These are phyloP conservation scores for Mitragyna speciosa DNA, from an alignment of 257 asterid species.

Conservation along the genomic window DNA sequence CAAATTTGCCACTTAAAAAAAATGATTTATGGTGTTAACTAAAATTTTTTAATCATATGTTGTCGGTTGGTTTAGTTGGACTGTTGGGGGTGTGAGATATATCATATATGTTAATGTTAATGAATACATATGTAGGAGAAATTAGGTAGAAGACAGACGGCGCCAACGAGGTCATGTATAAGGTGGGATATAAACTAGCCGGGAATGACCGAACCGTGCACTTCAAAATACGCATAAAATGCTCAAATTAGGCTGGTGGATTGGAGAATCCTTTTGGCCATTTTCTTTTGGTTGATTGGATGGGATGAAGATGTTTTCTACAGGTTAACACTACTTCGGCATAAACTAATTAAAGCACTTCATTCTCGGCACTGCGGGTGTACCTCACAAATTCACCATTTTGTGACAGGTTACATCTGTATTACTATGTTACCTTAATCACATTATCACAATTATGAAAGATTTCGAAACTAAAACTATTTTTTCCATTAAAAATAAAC, in stretches of 20 bases:
- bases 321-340: not conserved
- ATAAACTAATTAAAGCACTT: not conserved
- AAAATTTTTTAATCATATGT: conserved; percentile 36
- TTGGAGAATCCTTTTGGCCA: not conserved
- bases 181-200: conserved; percentile 1
- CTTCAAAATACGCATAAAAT: conserved; percentile 2
- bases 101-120: not conserved
- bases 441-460: no score
- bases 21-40: conserved; percentile 44
- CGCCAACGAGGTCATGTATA: conserved; percentile 24
- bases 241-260: not conserved
- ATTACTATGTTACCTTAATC: no score
- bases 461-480: no score
- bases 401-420: no score
- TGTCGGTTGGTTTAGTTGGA: conserved; percentile 52
- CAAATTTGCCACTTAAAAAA: conserved; percentile 22
- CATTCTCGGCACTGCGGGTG: conserved; percentile 4
- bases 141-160: conserved; percentile 15
- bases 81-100: conserved; percentile 3
- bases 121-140: conserved; percentile 2
- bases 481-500: no score
- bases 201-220: conserved; percentile 9
- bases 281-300: not conserved
- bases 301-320: not conserved
- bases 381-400: not conserved